These are phyloP conservation scores for Cicer arietinum DNA, from an alignment of 306 rosid genomes.

Conservation along the genomic window DNA sequence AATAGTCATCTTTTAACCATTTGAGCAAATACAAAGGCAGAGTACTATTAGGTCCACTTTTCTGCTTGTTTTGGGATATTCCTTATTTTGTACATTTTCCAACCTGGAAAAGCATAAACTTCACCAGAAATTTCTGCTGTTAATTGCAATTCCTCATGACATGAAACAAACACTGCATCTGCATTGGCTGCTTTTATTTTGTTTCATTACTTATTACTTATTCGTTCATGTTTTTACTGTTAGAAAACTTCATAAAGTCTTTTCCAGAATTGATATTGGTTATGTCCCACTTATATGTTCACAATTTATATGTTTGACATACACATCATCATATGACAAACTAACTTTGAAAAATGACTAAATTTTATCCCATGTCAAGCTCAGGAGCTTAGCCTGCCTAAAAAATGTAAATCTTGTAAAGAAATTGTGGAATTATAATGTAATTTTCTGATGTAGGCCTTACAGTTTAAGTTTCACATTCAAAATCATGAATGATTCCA, in stretches of 20 bases:
- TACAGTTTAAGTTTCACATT: neutral
- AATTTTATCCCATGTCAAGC: neutral
- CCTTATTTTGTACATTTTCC: neutral
- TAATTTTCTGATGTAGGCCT: neutral
- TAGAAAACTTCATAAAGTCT: neutral
- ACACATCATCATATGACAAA: neutral
- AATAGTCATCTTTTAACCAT: neutral
- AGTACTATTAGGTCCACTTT: neutral
- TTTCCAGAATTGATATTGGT: neutral
- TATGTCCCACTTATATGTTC: neutral
- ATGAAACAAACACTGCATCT: neutral
- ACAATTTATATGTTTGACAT: neutral
- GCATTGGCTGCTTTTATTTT: neutral
- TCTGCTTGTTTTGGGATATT: constrained; percentile 5
- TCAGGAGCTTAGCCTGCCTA: neutral
- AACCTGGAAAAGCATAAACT: neutral
- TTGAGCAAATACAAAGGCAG: neutral
- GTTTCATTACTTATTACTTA: neutral
- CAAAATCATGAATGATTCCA: neutral
- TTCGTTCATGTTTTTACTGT: neutral
- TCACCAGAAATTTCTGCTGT: neutral
- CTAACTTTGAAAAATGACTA: neutral
- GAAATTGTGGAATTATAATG: neutral
- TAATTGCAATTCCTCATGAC: neutral
- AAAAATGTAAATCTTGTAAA: neutral